phyloP scores from a whole-genome alignment of 2,329 filamentous ascomycete genomes.

The Aspergillus pseudonomiae region DNA sequence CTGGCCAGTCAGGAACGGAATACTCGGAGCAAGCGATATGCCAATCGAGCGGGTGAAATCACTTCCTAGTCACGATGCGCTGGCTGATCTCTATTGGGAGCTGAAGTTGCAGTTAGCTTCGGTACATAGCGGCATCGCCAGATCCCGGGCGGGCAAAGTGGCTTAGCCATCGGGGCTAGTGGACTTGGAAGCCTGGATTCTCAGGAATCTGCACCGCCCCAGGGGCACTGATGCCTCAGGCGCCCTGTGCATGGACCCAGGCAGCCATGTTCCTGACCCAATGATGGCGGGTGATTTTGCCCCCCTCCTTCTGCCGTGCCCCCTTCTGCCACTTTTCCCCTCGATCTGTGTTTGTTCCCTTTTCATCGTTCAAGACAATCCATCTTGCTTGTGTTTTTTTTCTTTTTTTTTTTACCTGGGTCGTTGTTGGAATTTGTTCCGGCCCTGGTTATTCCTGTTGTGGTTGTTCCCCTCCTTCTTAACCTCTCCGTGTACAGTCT shows the following conservation, averaged over 20 bases:
- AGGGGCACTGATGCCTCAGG: constrained; percentile 9
- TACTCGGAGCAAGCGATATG: not conserved
- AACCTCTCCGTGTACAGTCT: constrained; percentile 16
- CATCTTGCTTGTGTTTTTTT: constrained; percentile 9
- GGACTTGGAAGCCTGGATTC: not conserved
- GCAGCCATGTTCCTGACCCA: constrained; percentile 21
- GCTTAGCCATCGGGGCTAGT: constrained; percentile 11
- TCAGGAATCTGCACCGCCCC: constrained; percentile 13
- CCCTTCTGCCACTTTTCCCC: constrained; percentile 16
- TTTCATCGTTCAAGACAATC: constrained; percentile 4
- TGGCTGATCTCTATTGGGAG: not conserved
- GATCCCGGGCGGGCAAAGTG: constrained; percentile 8
- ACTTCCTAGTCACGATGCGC: not conserved
- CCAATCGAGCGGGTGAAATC: not conserved
- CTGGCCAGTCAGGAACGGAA: not conserved
- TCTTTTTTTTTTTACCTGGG: constrained; percentile 9
- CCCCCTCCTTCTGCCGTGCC: constrained; percentile 5
- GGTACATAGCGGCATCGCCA: constrained; percentile 13
- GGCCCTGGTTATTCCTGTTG: constrained; percentile 1
- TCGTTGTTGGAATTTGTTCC: constrained; percentile 1
- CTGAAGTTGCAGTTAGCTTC: constrained; percentile 14
- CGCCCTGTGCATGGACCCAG: not conserved
- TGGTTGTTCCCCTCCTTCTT: constrained; percentile 14
- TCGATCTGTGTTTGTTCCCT: constrained; percentile 20
- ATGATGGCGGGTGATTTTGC: constrained; percentile 10